Percentiles rank a stretch among this genome's conserved stretches.
These are phyloP conservation scores for Clonostachys rhizophaga DNA, from an alignment of 2,329 filamentous ascomycete species.

Conservation along the genomic window DNA sequence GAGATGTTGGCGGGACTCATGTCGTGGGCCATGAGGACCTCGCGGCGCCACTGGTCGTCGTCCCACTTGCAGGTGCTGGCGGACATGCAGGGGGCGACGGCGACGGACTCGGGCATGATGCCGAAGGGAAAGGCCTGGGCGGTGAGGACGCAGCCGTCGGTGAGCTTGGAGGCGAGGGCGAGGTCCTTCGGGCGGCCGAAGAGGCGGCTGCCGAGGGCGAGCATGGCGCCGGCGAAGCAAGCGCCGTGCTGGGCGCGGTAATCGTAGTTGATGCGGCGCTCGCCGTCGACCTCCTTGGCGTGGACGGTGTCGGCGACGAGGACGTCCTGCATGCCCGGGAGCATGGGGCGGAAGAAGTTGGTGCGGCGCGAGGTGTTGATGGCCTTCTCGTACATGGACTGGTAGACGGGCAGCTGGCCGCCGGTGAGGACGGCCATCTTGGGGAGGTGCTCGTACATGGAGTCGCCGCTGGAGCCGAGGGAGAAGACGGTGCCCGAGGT, in stretches of 20 bases:
- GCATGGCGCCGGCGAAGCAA: slow-evolving; percentile 69
- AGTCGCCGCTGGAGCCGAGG: slow-evolving; percentile 64
- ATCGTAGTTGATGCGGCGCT: slow-evolving; percentile 49
- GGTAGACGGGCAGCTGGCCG: slow-evolving; percentile 68
- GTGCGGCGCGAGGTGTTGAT: slow-evolving; percentile 65
- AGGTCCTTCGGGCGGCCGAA: slow-evolving; percentile 55
- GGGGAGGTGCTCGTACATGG: slow-evolving; percentile 66
- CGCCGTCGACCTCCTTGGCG: slow-evolving; percentile 32
- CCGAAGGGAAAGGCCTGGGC: slow-evolving; percentile 56
- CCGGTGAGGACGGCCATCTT: slow-evolving; percentile 70
- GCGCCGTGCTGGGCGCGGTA: slow-evolving; percentile 51
- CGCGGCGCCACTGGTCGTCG: slow-evolving; percentile 4
- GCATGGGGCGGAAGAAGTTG: slow-evolving; percentile 75
- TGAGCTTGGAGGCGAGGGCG: slow-evolving; percentile 58
- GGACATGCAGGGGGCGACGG: slow-evolving; percentile 46
- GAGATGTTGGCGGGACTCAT: neutral
- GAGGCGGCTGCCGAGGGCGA: slow-evolving; percentile 59
- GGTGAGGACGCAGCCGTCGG: slow-evolving; percentile 66
- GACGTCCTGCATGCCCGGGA: slow-evolving; percentile 61
- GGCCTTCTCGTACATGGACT: slow-evolving; percentile 64
- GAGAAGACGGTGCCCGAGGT: slow-evolving; percentile 40
- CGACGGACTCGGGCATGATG: slow-evolving; percentile 58
- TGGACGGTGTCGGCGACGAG: slow-evolving; percentile 65
- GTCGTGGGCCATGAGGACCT: neutral
- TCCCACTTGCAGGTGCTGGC: slow-evolving; percentile 42